Evolutionary conservation across 2,329 filamentous ascomycete genomes (phyloP), one percentile per base, ranked within the genome.

Genomic region (Diaporthe ampelina): DNA sequence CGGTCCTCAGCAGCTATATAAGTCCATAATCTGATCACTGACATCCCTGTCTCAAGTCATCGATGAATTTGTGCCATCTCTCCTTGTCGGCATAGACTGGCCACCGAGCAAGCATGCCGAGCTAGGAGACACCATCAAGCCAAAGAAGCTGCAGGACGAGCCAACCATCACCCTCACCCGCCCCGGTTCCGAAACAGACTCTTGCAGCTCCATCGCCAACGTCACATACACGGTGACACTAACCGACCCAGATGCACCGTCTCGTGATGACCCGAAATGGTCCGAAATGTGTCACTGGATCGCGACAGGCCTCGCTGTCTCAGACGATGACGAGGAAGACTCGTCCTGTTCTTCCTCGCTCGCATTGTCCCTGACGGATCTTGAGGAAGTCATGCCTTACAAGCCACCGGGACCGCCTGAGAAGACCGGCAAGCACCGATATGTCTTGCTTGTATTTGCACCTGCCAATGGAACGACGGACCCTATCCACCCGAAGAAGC

Each of bases 61-160:
- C 74, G 86, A 91, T 76, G 86, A 89, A 75, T 92, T 93, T 80
- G 80, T 85, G 4, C 90, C 91, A 8, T 84, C 84, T 9, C 82
- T 91, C 70, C 84, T 85, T 52, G 78, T 92, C 54, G 82, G 89
- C 11, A 83, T 81, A 54, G 89, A 88, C 81, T 85, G 86, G 73
- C 80, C 83, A 1, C 82, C 80, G 19, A 79, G 87, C 72, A 82
- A 84, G 57, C 79, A 80, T 29, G 86, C 89, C 26, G 77, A 82
- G 0, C 82, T 91, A 1, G 91, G 91, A 43, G 92, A 92, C 80
- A 88, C 80, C 2, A 74, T 86, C 13, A 79, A 81, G 48, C 81
- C 83, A 0, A 77, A 80, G 29, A 78, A 81, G 21, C 80, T 84
- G 1, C 79, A 84, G 56, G 79, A 82, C 3, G 76, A 79, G 43